These are phyloP conservation scores for Paramecium primaurelia DNA, from an alignment of 73 alveolate species.

Conservation along the genomic window DNA sequence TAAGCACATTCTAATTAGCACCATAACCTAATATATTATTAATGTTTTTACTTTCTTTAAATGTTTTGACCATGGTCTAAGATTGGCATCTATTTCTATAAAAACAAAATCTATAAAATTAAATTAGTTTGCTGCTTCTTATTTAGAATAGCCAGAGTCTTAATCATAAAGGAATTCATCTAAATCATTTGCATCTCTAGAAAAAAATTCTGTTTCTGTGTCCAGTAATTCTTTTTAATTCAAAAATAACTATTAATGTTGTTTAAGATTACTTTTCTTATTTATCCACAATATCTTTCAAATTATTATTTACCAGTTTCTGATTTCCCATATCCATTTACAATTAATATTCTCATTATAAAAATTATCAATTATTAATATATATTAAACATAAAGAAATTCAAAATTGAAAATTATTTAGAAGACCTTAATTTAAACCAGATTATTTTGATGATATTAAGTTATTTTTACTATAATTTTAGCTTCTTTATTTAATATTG, in stretches of 20 bases:
- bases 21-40: constrained; percentile 10
- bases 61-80: constrained; percentile 88
- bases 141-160: constrained; percentile 31
- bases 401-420: no score
- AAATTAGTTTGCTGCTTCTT: constrained; percentile 73
- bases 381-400: background rate
- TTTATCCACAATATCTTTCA: constrained; percentile 1
- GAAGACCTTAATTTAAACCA: no score
- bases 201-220: constrained; percentile 59
- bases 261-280: background rate
- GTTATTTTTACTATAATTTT: no score
- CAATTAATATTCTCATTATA: constrained; percentile 48
- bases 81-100: constrained; percentile 82
- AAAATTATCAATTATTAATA: background rate
- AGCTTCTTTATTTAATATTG: no score
- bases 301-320: constrained; percentile 22
- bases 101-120: constrained; percentile 86
- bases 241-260: background rate
- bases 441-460: no score
- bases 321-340: constrained; percentile 13
- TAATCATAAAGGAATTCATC: constrained; percentile 79
- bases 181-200: constrained; percentile 50
- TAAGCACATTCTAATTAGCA: constrained; percentile 52
- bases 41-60: background rate
- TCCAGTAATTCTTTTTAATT: constrained; percentile 52